Percentiles rank a stretch among this genome's conserved stretches.
Evolutionary conservation across 164 flowering plant species (phyloP).

Genomic region (Vitis amurensis): DNA sequence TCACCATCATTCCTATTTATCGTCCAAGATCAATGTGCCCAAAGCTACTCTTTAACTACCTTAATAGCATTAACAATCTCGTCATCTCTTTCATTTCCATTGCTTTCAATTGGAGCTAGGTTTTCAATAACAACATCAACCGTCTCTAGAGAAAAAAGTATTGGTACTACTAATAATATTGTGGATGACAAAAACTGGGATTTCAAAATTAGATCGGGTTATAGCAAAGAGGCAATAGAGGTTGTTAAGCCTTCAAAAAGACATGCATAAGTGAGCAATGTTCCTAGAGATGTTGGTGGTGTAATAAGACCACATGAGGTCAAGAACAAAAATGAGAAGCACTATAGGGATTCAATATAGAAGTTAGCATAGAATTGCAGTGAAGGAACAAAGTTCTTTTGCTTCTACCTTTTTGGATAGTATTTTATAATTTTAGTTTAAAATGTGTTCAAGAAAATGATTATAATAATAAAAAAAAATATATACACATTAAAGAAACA

Average conservation of each 20-base stretch:
- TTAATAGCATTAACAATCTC: constrained; percentile 32
- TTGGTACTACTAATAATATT: background rate
- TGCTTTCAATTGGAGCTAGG: background rate
- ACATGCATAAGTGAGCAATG: constrained; percentile 61
- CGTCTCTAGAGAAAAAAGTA: background rate
- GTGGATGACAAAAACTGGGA: constrained; percentile 25
- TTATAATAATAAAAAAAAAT: too few species aligned
- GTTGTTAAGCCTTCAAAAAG: constrained; percentile 64
- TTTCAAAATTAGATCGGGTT: constrained; percentile 36
- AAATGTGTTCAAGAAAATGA: too few species aligned
- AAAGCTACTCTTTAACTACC: constrained; percentile 45
- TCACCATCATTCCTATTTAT: background rate
- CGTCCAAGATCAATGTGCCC: constrained; percentile 47
- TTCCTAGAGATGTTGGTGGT: constrained; percentile 56
- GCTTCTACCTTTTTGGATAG: constrained; percentile 18
- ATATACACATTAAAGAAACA: too few species aligned
- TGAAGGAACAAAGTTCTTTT: constrained; percentile 5
- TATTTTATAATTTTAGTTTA: background rate
- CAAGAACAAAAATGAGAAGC: constrained; percentile 34
- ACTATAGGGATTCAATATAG: constrained; percentile 33
- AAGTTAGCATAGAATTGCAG: constrained; percentile 13
- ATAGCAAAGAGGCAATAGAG: constrained; percentile 73
- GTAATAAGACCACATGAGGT: constrained; percentile 61
- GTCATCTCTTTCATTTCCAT: constrained; percentile 3
- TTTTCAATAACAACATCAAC: background rate